Base-by-base conservation (phyloP, 305 asterid species). In the Solanum hybrid region DNA sequence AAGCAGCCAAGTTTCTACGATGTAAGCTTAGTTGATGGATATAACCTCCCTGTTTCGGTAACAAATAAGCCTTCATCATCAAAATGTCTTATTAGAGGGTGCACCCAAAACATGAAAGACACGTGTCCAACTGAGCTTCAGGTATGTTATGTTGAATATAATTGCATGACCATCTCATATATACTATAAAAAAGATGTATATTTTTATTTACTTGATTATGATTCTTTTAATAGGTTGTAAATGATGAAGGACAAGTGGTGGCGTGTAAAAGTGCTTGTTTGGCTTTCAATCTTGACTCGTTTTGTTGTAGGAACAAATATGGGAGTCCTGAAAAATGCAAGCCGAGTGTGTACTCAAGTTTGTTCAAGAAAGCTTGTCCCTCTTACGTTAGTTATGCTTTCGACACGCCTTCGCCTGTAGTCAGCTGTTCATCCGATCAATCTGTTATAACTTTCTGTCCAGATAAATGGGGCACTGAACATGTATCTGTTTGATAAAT, bases 221-320 rank as follows among this genome's bases (percentile, higher is more conserved):
- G 6, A 51, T 10, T 84, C 5, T 84, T 51, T 84, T 6, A 7
- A 17, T 37, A 84, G 87, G 96, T 94, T 6, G 20, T 73, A 89
- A 94, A 93, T 64, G 36, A 29, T 7, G 10, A 13, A 20, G 97
- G 96, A 17, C 93, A 94, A 40, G 93, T 97, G 6, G 96, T 95
- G 92, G 99, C 98, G 31, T 96, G 99, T 81, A 93, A 92, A 88
- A 97, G 98, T 69, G 99, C 94, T 64, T 96, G 99, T 27, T 91
- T 96, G 93, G 98, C 98, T 9, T 97, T 92, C 90, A 87, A 94
- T 81, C 87, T 66, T 1, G 99, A 97, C 40, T 35, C 90, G 4
- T 97, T 94, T 80, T 97, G 98, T 72, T 97, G 99, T 89, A 90
- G 97, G 92, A 96, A 95, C 56, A 91, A 88, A 37, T 94, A 91